Conservation (phyloP, 495 filamentous ascomycete genomes). For the Hypoxylon trugodes region DNA sequence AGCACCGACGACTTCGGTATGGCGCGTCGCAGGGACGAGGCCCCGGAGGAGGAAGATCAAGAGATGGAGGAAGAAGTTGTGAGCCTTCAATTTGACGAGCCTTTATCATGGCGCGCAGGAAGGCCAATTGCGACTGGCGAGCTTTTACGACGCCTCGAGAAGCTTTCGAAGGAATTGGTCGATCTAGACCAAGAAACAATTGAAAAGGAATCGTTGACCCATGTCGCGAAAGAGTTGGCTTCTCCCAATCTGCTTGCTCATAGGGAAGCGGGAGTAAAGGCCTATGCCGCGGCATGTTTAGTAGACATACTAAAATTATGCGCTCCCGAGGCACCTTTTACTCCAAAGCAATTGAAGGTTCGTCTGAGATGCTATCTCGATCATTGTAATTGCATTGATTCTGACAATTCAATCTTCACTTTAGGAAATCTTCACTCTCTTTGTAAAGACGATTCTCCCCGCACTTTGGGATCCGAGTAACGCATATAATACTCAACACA, state of each 20-base stretch:
- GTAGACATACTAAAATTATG: constrained; percentile 94
- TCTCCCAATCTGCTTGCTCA: constrained; percentile 83
- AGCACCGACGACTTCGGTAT: constrained; percentile 15
- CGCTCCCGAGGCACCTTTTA: constrained; percentile 96
- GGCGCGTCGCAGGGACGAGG: constrained; percentile 45
- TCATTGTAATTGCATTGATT: constrained; percentile 11
- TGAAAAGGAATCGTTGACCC: constrained; percentile 78
- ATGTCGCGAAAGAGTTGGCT: constrained; percentile 89
- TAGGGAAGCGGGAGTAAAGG: constrained; percentile 91
- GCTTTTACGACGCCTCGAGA: constrained; percentile 80
- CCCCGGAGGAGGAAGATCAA: constrained; percentile 45
- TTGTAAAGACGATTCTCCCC: constrained; percentile 82
- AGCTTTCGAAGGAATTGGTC: constrained; percentile 82
- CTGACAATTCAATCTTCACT: constrained; percentile 7
- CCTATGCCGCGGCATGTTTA: constrained; percentile 86
- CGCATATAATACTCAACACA: constrained; percentile 91
- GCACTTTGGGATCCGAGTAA: constrained; percentile 87
- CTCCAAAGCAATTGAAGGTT: constrained; percentile 88
- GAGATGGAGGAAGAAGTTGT: constrained; percentile 47
- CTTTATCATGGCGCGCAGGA: constrained; percentile 90
- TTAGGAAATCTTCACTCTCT: constrained; percentile 93
- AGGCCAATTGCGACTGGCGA: constrained; percentile 86
- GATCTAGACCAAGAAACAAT: constrained; percentile 88
- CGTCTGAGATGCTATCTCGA: constrained; percentile 3
- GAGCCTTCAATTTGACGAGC: constrained; percentile 78